These are phyloP conservation scores for Esteya vermicola DNA, from an alignment of 2,329 filamentous ascomycete genomes.

Conservation along the genomic window DNA sequence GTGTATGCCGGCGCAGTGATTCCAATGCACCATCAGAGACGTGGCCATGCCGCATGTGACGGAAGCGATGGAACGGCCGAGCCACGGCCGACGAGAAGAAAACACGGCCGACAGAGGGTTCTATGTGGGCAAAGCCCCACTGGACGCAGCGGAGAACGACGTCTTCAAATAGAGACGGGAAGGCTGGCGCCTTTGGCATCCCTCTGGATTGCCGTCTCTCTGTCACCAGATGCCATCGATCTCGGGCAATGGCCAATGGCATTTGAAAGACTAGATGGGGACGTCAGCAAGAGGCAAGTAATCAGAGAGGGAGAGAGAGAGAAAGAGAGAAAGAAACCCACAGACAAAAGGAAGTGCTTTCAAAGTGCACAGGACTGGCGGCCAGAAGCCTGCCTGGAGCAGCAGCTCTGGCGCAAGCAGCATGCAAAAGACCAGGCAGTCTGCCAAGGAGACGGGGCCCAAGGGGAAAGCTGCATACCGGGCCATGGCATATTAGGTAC, in stretches of 20 bases:
- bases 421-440: slow-evolving; percentile 59
- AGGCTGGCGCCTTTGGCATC: no score
- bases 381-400: slow-evolving; percentile 47
- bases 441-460: slow-evolving; percentile 57
- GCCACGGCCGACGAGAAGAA: slow-evolving; percentile 67
- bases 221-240: no score
- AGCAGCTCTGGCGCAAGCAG: slow-evolving; percentile 61
- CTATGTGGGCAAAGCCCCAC: slow-evolving; percentile 62
- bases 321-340: slow-evolving; percentile 28
- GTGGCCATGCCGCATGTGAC: slow-evolving; percentile 60
- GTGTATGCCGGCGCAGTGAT: slow-evolving; percentile 49
- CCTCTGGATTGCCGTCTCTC: no score
- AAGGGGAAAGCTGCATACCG: slow-evolving; percentile 40
- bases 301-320: no score
- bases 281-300: not conserved
- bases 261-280: slow-evolving; percentile 39
- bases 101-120: slow-evolving; percentile 52
- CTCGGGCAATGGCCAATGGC: slow-evolving; percentile 45
- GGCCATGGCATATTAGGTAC: slow-evolving; percentile 17
- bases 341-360: slow-evolving; percentile 56
- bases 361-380: slow-evolving; percentile 42
- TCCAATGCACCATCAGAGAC: slow-evolving; percentile 23
- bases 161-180: slow-evolving; percentile 64
- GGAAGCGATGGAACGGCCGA: slow-evolving; percentile 59
- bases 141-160: slow-evolving; percentile 63